Conservation (phyloP, 164 flowering plant species). For the Stephania japonica region DNA sequence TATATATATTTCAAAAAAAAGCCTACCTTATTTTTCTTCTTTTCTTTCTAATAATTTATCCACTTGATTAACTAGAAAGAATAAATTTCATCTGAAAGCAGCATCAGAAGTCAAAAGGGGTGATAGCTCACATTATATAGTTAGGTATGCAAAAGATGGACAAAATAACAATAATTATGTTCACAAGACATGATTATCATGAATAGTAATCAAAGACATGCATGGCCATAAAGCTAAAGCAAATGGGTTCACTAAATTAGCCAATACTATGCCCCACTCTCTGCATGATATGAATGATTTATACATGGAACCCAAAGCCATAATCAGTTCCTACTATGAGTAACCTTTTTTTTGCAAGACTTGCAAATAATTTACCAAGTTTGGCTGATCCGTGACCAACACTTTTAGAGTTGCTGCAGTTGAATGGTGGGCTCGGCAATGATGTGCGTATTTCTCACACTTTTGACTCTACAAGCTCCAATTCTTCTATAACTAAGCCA, state of each 20-base stretch:
- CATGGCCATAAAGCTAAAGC: background rate
- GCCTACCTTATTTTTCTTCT: background rate
- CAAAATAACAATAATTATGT: background rate
- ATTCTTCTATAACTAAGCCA: background rate
- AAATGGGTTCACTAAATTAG: background rate
- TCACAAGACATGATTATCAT: background rate
- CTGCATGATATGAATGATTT: background rate
- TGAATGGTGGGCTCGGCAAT: background rate
- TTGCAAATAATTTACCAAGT: background rate
- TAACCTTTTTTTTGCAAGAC: background rate
- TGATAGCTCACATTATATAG: background rate
- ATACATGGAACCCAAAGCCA: background rate
- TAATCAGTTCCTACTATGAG: background rate
- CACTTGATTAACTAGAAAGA: background rate
- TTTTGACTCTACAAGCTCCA: background rate
- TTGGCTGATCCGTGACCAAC: background rate
- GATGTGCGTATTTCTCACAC: background rate
- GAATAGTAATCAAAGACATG: background rate
- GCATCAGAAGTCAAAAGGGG: background rate
- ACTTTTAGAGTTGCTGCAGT: background rate
- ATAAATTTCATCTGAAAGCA: background rate
- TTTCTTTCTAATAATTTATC: no score
- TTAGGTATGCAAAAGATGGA: background rate
- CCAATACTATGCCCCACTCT: background rate
- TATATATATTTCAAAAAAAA: no score